A percentile compares a stretch with the other conserved stretches of the same genome.
These are phyloP conservation scores for Nemania serpens DNA, from an alignment of 2,329 filamentous ascomycete genomes.

Conservation along the genomic window DNA sequence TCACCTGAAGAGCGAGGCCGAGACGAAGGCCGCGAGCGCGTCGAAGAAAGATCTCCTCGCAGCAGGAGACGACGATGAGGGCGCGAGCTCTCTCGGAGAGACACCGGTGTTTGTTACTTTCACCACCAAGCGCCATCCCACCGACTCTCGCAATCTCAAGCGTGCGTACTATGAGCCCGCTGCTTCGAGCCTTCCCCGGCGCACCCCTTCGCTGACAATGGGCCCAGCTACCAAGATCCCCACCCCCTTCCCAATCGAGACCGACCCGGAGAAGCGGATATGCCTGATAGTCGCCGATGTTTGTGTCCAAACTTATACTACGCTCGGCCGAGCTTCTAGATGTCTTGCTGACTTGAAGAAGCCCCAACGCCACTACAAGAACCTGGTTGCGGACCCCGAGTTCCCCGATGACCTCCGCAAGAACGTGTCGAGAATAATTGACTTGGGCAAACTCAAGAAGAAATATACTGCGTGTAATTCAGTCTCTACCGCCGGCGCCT, in stretches of 20 bases:
- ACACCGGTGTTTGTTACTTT: slow-evolving; percentile 65
- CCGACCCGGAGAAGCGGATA: slow-evolving; percentile 57
- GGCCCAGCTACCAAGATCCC: slow-evolving; percentile 77
- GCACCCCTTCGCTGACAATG: slow-evolving; percentile 44
- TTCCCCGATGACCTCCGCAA: slow-evolving; percentile 70
- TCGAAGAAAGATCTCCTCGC: slow-evolving; percentile 62
- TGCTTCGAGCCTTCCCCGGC: neutral
- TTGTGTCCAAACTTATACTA: neutral
- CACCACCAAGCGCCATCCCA: slow-evolving; percentile 68
- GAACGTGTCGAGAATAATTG: slow-evolving; percentile 77
- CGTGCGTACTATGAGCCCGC: slow-evolving; percentile 2
- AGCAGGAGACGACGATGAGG: slow-evolving; percentile 45
- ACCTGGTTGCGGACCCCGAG: slow-evolving; percentile 74
- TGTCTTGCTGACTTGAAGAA: slow-evolving; percentile 14
- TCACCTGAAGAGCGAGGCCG: slow-evolving; percentile 63
- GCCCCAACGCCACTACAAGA: slow-evolving; percentile 71
- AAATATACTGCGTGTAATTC: slow-evolving; percentile 75
- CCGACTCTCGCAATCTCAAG: slow-evolving; percentile 62
- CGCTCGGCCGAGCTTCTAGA: neutral
- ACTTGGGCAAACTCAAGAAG: slow-evolving; percentile 75
- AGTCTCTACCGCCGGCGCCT: neutral
- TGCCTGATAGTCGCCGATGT: slow-evolving; percentile 81
- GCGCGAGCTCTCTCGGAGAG: slow-evolving; percentile 50
- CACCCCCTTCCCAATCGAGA: slow-evolving; percentile 76
- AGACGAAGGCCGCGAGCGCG: slow-evolving; percentile 50